Base-by-base conservation (phyloP, 139 green algal species). In the Chlamydomonas eustigma region DNA sequence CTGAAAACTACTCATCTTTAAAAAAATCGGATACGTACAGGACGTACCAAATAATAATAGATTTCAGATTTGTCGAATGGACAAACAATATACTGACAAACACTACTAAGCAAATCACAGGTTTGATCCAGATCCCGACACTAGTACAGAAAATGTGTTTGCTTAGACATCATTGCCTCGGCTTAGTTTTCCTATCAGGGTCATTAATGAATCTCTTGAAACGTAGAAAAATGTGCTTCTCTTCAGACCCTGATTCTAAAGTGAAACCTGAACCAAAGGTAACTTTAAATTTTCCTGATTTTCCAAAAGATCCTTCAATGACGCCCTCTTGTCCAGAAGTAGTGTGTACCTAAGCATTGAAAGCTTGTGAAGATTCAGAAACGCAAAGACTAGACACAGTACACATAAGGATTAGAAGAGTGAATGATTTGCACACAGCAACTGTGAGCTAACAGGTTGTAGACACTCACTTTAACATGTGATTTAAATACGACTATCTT, bases 241-340 rank as follows among this genome's bases (percentile, higher is more conserved):
- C 51, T 2, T 73, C 76, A 44, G 37, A 34, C n/a, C 66, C 74
- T 6, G 64, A 52, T 35, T 76, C n/a, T 2, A 51, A 32, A 1
- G 34, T 50, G 0, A 90, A 25, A 3, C 84, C 84, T 0, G 32
- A 36, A 0, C 72, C 18, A 36, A 95, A 94, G 33, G 73, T 32
- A 3, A 94, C 90, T 50, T 88, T 93, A 74, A 96, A 90, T 80
- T 96, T 97, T 24, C 93, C 93, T 36, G 82, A 91, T 71, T 93
- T 96, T 39, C 93, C 93, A 84, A 97, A 97, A 0, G 85, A 74
- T 0, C 87, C 86, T 28, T 90, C 80, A n/a, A 97, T 92, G 2
- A 65, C 79, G 35, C 92, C 92, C 30, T 76, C 71, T 50, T 88
- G 80, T 0, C 89, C 84, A 2, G 52, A 34, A 0, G 51, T 80